Evolutionary conservation across 257 asterid species (phyloP).

Genomic region (Haberlea rhodopensis): DNA sequence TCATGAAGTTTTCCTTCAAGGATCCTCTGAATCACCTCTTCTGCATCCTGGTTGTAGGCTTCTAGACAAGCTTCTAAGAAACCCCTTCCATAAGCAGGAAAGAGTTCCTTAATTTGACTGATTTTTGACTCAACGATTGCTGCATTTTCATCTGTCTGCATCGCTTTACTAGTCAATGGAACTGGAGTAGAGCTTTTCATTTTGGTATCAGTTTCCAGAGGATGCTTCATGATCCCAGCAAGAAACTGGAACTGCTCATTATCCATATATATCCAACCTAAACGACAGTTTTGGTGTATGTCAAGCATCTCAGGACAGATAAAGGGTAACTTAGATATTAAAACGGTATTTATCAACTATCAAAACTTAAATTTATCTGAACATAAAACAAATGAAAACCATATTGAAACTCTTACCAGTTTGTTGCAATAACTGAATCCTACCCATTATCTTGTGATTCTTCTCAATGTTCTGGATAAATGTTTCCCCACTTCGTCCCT

Average conservation of each 20-base stretch:
- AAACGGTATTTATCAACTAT: neutral
- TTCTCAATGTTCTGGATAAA: slow-evolving; percentile 68
- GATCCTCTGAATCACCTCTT: slow-evolving; percentile 93
- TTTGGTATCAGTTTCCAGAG: slow-evolving; percentile 34
- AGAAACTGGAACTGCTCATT: slow-evolving; percentile 66
- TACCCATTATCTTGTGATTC: slow-evolving; percentile 61
- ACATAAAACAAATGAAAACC: neutral
- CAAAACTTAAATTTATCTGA: neutral
- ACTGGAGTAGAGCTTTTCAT: slow-evolving; percentile 29
- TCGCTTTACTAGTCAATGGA: slow-evolving; percentile 27
- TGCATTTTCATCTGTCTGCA: slow-evolving; percentile 60
- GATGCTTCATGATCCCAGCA: slow-evolving; percentile 43
- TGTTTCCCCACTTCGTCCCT: slow-evolving; percentile 47
- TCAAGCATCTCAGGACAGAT: neutral
- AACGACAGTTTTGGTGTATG: slow-evolving; percentile 4
- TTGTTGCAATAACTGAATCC: slow-evolving; percentile 53
- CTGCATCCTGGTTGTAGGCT: slow-evolving; percentile 81
- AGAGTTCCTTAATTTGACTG: slow-evolving; percentile 90
- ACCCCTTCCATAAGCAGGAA: slow-evolving; percentile 88
- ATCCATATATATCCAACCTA: slow-evolving; percentile 91
- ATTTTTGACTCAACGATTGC: slow-evolving; percentile 81
- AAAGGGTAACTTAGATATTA: neutral
- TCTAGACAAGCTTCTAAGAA: slow-evolving; percentile 88
- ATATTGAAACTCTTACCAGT: slow-evolving; percentile 44
- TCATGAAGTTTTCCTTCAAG: slow-evolving; percentile 87